Base-by-base conservation (phyloP, 164 flowering plant genomes). In the Magnolia officinalis region DNA sequence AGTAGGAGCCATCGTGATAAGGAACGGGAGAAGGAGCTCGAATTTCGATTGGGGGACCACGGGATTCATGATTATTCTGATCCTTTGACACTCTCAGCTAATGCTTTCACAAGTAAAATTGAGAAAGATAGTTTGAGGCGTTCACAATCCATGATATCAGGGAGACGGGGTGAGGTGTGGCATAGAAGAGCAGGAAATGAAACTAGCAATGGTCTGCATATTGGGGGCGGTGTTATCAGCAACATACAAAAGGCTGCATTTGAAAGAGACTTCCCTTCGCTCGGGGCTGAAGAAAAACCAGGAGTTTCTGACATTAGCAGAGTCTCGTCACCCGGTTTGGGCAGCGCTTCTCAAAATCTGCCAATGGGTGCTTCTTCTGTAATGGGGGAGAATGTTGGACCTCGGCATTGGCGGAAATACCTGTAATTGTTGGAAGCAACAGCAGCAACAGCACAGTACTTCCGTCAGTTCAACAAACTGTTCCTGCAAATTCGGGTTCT, bases 401-500 rank as follows among this genome's bases (percentile, higher is more conserved):
- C 2, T 95, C 98, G 2, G 96, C 91, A 76, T 81, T 96, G 78
- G 97, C 90, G 24, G 96, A 92, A 82, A 93, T 90, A 67, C 97
- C 98, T 63, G 71, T 61, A 10, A 79, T 82, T 20, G 79, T 84
- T 83, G 91, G 90, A 78, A 82, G 81, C 80, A 88, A 78, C 45
- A 81, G 81, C 59, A 82, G 80, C 80, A 88, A 78, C 45, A 81
- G 81, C 59, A 61, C 74, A 14, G 84, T 81, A 10, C 55, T 81
- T 20, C 75, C 83, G 20, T 75, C 87, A 71, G 80, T 61, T 74
- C 92, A 83, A 70, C 92, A 79, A 74, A 73, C 83, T 74, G 77
- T 72, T 82, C 63, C 83, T 72, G 75, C 83, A 29, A 73, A 76
- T 66, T 73, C 83, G 0, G 49, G 78, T 1, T 78, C 84, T 52